Evolutionary conservation across 2,329 filamentous ascomycete genomes (phyloP), one percentile per base, ranked within the genome.

Genomic region (Hymenoscyphus linearis): DNA sequence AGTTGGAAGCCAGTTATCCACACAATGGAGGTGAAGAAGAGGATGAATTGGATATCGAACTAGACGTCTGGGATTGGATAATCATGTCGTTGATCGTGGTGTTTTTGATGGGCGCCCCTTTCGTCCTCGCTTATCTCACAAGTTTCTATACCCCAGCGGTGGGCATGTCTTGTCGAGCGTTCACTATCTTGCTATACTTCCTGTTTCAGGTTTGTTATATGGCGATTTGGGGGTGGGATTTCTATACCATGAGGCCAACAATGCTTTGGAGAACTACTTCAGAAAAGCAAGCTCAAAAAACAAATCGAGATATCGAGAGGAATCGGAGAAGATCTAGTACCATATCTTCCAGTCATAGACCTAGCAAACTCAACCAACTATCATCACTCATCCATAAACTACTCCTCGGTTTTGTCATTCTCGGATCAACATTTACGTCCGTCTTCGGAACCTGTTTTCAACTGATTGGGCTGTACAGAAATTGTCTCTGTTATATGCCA

Each of bases 141-240:
- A 73, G 71, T 14, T 75, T 71, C 52, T 71, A 71, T 60, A 75
- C 73, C 35, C 74, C 73, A 0, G 63, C 67, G 13, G 62, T 65
- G 2, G 73, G 73, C 7, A 65, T 75, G 3, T 71, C 71, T 9
- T 75, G 73, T 47, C 69, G 74, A 6, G 73, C 66, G 52, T 56
- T 75, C 37, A 74, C 71, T 2, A 73, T 74, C 53, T 63, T 74
- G 2, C 52, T 74, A n/a, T 75, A 75, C 55, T 70, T 69, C 36
- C 59, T 71, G 22, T 71, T 67, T 36, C 74, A 76, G 62, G 65
- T 71, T 1, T 65, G 67, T 52, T 70, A 72, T 63, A 71, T 74
- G 14, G 44, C 35, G 2, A 52, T 66, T 6, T 66, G 60, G 62
- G 34, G 60, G 10, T 66, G 60, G 62, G 60, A 59, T 4, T 60